phyloP scores from a whole-genome alignment of 257 asterid species.

The Scutellaria galericulata region DNA sequence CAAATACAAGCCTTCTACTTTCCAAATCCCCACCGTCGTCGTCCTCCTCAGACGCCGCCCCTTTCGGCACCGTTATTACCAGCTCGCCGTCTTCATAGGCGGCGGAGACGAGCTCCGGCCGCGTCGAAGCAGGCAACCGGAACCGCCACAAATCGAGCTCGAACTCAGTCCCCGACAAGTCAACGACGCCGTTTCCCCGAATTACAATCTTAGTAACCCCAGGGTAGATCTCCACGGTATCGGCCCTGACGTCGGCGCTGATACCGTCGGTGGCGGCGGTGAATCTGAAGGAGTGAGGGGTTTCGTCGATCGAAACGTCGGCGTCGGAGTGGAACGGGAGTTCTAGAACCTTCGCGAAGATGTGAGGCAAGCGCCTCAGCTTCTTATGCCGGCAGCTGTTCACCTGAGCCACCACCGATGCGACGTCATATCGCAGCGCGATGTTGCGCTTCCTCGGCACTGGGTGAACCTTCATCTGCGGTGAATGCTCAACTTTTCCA shows the following conservation, averaged over 20 bases:
- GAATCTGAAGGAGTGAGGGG: conserved; percentile 58
- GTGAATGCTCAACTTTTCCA: neutral
- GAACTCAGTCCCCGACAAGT: conserved; percentile 51
- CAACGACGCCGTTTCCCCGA: conserved; percentile 49
- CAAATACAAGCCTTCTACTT: conserved; percentile 61
- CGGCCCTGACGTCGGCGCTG: conserved; percentile 58
- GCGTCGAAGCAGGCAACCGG: conserved; percentile 65
- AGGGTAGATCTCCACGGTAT: conserved; percentile 74
- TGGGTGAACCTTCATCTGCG: conserved; percentile 78
- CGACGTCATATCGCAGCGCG: conserved; percentile 67
- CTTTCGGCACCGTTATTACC: conserved; percentile 79
- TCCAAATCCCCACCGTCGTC: conserved; percentile 47
- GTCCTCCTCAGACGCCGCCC: conserved; percentile 39
- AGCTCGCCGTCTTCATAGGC: conserved; percentile 68
- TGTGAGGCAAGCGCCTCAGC: conserved; percentile 81
- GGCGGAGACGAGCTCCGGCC: conserved; percentile 72
- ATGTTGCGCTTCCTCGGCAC: conserved; percentile 63
- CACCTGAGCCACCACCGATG: conserved; percentile 57
- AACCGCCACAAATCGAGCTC: conserved; percentile 85
- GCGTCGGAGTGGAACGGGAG: conserved; percentile 80
- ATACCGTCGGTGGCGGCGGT: conserved; percentile 60
- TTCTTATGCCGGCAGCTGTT: conserved; percentile 63
- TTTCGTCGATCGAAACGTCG: conserved; percentile 66
- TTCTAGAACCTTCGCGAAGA: conserved; percentile 80
- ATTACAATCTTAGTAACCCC: conserved; percentile 76